A percentile compares a stretch with the other conserved stretches of the same genome.
Evolutionary conservation across 140 eudicot species (phyloP).

Genomic region (Anethum foeniculum): DNA sequence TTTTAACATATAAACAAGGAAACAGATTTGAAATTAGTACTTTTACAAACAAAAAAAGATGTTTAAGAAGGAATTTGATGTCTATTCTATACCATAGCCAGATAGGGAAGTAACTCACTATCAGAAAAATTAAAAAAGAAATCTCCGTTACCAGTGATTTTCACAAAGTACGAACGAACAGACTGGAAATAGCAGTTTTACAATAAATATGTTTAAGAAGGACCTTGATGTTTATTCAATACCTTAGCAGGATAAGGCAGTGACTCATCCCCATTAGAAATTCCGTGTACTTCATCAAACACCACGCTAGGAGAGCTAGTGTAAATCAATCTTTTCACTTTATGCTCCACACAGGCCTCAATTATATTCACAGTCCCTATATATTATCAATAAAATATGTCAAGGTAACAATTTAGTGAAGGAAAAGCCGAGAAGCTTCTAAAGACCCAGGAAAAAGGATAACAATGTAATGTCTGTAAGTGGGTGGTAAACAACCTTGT

Average conservation of each 20-base stretch:
- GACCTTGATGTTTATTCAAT: constrained; percentile 2
- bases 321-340: constrained; percentile 67
- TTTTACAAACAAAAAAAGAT: neutral
- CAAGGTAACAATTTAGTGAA: neutral
- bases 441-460: neutral
- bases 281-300: constrained; percentile 28
- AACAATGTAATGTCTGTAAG: too few relatives aligned
- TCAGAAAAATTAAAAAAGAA: constrained; percentile 22
- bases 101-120: constrained; percentile 68
- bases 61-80: constrained; percentile 1
- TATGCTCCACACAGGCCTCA: constrained; percentile 71
- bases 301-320: constrained; percentile 15
- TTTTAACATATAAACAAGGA: neutral
- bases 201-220: neutral
- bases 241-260: constrained; percentile 86
- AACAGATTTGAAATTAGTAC: neutral
- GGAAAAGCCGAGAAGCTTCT: neutral
- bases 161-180: neutral
- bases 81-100: constrained; percentile 43
- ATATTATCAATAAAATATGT: neutral
- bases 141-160: neutral
- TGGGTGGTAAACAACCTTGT: constrained; percentile 33
- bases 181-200: neutral
- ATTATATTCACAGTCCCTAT: constrained; percentile 79
- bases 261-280: constrained; percentile 58